Base-by-base conservation (phyloP, 2,329 filamentous ascomycete species). In the Neofusicoccum parvum region DNA sequence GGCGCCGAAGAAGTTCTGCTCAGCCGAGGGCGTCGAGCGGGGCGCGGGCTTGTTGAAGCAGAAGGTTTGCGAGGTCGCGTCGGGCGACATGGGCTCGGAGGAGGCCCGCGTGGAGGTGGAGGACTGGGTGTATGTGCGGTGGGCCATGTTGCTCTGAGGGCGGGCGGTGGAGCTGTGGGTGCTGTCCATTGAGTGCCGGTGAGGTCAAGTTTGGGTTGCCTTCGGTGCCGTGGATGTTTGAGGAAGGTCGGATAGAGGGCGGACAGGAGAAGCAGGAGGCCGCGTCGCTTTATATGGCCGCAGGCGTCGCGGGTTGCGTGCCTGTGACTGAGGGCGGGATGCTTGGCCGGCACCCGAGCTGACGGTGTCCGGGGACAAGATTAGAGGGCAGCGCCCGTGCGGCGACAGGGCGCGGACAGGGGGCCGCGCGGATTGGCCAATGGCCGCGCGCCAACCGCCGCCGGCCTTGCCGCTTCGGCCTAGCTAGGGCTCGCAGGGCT, bases 1-100 rank as follows among this genome's bases (percentile, higher is more conserved):
- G 62, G 75, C 73, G 32, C 73, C 72, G 65, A 79, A 77, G 70
- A 79, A 79, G 1, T 71, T 72, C 34, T 72, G 69, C 54, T 77
- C 73, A 36, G 71, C 70, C 10, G 74, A 72, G 9, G 72, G 75
- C 15, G 64, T 58, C 11, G 71, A 59, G 46, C 62, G 45, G 20
- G 60, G 53, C 2, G 48, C 20, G 3, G 65, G 62, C 60, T 56
- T 62, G 65, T 51, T 65, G 62, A 62, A 53, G 65, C 56, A 60
- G 32, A 50, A 62, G 10, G 59, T 65, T 37, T 48, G 50, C 32
- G 65, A 63, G 60, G 37, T 49, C n/a, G 54, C 50, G 54, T 45
- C 49, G 15, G 56, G 53, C 3, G 64, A 65, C 36, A 32, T 32
- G 64, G 64, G 48, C 39, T 48, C 48, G 12, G 39, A 34, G 1